Base-by-base conservation (phyloP, 2,329 filamentous ascomycete species). In the Nemania diffusa region DNA sequence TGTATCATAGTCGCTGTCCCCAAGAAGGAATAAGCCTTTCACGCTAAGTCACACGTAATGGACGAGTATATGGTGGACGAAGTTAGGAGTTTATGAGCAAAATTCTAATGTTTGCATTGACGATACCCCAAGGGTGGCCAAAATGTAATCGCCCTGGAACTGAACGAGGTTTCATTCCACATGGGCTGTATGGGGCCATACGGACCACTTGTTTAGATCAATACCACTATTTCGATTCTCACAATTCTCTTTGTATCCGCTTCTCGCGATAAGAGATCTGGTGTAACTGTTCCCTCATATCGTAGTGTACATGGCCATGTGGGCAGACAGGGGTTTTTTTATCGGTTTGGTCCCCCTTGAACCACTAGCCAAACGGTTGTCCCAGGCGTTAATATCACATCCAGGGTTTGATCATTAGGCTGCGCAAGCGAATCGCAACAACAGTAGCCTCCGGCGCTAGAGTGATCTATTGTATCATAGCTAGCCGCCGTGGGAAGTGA, bases 1-100 rank as follows among this genome's bases (percentile, higher is more conserved):
- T 26, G 8, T 46, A 22, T 29, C 40, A 57, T 22, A 69, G 84
- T 97, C 69, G 84, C 85, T 53, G 61, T 67, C 29, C 69, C 69
- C 77, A 87, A 86, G 79, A 82, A 79, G 78, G 73, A 74, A 78
- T 69, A 80, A 80, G 77, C 73, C 60, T 51, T 73, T 69, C 64
- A 51, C 24, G 55, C 29, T 56, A 58, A 64, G 53, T 46, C 63
- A 11, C 27, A 34, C 37, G 53, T 61, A 58, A 40, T 59, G 26
- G 26, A 64, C 32, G 57, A 69, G 44, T 9, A 59, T 58, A 64
- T 61, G 44, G 46, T 57, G 58, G 57, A 48, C 50, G 65, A 64
- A 27, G 48, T 58, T 64, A 53, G 68, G 37, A 62, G 57, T 62
- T 68, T 64, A 69, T 65, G 68, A 65, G 50, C 60, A 62, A 68